Evolutionary conservation across 2,329 filamentous ascomycete genomes (phyloP).

Genomic region (Phyllosticta citrichinensis): DNA sequence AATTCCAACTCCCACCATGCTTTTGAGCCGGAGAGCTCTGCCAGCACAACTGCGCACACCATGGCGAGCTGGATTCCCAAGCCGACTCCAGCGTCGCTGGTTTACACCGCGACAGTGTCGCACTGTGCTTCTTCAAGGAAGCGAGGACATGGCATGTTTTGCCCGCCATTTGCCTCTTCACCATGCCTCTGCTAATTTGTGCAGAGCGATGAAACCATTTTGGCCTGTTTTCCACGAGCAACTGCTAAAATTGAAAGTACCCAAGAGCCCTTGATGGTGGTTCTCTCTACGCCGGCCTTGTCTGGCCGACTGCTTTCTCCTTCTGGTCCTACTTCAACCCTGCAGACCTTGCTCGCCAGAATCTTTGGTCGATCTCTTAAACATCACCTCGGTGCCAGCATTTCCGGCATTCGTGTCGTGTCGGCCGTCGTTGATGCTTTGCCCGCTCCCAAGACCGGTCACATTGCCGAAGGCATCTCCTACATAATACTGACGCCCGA

Average conservation of each 20-base stretch:
- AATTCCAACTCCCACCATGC: background rate
- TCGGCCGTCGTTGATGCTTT: slow-evolving; percentile 30
- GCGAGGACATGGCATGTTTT: background rate
- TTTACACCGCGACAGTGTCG: background rate
- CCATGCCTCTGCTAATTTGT: background rate
- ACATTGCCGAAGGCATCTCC: slow-evolving; percentile 24
- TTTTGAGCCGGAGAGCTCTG: background rate
- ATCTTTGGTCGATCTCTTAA: background rate
- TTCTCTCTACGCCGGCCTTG: background rate
- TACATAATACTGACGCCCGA: slow-evolving; percentile 15
- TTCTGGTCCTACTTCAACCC: background rate
- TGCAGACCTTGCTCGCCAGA: background rate
- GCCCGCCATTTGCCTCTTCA: background rate
- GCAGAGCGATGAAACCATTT: background rate
- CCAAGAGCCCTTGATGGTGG: background rate
- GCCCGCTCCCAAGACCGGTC: slow-evolving; percentile 16
- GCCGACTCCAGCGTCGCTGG: background rate
- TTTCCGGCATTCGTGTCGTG: background rate
- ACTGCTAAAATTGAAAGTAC: background rate
- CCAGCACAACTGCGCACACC: background rate
- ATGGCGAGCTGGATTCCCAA: background rate
- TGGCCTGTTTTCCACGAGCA: no score
- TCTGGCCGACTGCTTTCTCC: background rate
- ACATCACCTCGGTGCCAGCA: background rate
- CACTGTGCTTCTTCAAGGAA: background rate